Evolutionary conservation across 1,284 basidiomycete species (phyloP).

Genomic region (Papiliotrema nemorosa): DNA sequence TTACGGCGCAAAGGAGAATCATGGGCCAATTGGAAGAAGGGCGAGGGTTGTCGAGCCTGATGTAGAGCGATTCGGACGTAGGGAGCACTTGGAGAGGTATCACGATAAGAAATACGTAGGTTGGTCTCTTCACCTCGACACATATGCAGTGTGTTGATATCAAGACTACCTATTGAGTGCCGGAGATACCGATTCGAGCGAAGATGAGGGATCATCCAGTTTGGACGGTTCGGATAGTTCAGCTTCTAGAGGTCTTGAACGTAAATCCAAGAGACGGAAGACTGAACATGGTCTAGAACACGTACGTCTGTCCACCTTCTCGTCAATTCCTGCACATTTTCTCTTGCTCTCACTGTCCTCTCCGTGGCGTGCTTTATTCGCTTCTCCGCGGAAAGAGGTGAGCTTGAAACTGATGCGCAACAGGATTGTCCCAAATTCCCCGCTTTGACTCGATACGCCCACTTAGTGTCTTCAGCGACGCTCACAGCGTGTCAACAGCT

Average conservation of each 20-base stretch:
- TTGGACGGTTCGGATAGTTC: too few species aligned
- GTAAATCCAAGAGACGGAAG: constrained; percentile 24
- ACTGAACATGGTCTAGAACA: constrained; percentile 63
- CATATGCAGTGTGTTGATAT: background rate
- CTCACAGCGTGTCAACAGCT: constrained; percentile 67
- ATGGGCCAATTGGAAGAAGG: background rate
- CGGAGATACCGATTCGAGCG: background rate
- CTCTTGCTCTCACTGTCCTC: background rate
- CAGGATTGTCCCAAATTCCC: constrained; percentile 80
- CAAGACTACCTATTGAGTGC: constrained; percentile 11
- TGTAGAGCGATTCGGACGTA: constrained; percentile 19
- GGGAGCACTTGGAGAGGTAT: constrained; percentile 44
- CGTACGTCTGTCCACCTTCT: constrained; percentile 42
- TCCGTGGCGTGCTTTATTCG: background rate
- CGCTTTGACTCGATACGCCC: constrained; percentile 66
- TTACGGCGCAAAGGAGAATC: constrained; percentile 57
- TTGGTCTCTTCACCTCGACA: constrained; percentile 14
- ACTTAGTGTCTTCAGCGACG: constrained; percentile 70
- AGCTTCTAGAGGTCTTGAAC: constrained; percentile 52
- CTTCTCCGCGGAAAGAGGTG: constrained; percentile 2
- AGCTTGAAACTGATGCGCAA: too few species aligned
- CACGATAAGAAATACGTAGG: constrained; percentile 51
- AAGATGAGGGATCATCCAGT: too few species aligned
- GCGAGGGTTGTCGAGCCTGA: constrained; percentile 31
- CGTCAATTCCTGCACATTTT: background rate